Conservation (phyloP, 2,329 filamentous ascomycete genomes). For the Trichoderma sp. region DNA sequence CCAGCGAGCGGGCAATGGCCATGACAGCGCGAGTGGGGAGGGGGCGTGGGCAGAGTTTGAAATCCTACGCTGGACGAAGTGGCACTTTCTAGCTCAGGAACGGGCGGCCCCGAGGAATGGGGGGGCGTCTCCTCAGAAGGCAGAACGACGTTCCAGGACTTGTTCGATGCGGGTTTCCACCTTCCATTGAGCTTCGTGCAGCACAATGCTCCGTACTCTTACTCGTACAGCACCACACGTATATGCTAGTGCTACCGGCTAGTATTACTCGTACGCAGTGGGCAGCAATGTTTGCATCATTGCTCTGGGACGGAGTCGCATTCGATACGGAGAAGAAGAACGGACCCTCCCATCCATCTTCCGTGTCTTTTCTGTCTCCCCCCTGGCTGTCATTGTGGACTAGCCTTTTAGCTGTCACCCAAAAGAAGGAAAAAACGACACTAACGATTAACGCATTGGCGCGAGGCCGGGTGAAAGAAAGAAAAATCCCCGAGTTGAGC, state of each 20-base stretch:
- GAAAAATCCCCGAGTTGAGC: conserved; percentile 18
- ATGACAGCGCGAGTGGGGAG: conserved; percentile 10
- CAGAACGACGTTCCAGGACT: conserved; percentile 18
- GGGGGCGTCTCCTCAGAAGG: conserved; percentile 12
- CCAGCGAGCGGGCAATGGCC: conserved; percentile 16
- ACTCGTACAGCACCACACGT: background rate
- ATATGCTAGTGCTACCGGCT: background rate
- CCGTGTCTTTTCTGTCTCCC: background rate
- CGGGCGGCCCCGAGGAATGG: conserved; percentile 11
- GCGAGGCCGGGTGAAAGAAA: conserved; percentile 9
- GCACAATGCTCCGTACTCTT: background rate
- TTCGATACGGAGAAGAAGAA: background rate
- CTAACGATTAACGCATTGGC: conserved; percentile 18
- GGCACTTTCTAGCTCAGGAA: conserved; percentile 21
- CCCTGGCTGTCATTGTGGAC: conserved; percentile 9
- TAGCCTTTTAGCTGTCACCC: background rate
- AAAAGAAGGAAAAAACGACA: background rate
- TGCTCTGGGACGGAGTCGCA: background rate
- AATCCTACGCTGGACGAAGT: conserved; percentile 5
- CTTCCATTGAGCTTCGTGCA: background rate
- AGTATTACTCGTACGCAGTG: background rate
- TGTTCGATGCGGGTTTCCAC: conserved; percentile 11
- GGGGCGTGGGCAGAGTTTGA: conserved; percentile 9
- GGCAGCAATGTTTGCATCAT: conserved; percentile 16
- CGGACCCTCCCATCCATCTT: background rate